Evolutionary conservation across 1,139 yeast species (phyloP).

Genomic region (Maudiozyma humilis): DNA sequence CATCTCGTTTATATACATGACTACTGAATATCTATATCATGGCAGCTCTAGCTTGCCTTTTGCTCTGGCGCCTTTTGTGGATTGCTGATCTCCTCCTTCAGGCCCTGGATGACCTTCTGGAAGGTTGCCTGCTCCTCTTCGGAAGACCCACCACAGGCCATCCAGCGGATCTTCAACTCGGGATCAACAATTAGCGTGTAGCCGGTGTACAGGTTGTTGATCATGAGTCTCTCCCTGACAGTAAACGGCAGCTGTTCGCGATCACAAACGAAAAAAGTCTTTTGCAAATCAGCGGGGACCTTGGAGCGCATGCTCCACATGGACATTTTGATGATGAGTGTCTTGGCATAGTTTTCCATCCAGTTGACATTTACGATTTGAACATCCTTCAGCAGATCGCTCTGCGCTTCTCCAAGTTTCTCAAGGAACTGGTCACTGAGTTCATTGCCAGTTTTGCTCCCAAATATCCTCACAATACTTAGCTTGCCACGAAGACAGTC

Average conservation of each 20-base stretch:
- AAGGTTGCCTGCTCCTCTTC: constrained; percentile 11
- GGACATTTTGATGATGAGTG: constrained; percentile 50
- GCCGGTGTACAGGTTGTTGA: constrained; percentile 77
- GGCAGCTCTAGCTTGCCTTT: neutral
- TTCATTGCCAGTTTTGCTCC: constrained; percentile 61
- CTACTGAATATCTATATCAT: neutral
- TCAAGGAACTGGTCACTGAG: constrained; percentile 56
- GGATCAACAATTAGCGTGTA: constrained; percentile 72
- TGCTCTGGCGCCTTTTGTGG: neutral
- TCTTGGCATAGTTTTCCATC: constrained; percentile 65
- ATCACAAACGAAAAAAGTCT: constrained; percentile 55
- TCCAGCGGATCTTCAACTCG: constrained; percentile 78
- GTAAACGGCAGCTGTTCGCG: constrained; percentile 52
- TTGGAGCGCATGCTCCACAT: constrained; percentile 38
- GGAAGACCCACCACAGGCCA: constrained; percentile 70
- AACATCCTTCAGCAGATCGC: constrained; percentile 16
- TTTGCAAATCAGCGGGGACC: constrained; percentile 38
- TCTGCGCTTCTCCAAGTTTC: constrained; percentile 26
- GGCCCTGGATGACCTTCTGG: constrained; percentile 10
- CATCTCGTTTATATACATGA: neutral
- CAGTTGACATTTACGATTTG: constrained; percentile 71
- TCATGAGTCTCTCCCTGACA: constrained; percentile 50
- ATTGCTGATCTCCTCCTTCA: constrained; percentile 1
- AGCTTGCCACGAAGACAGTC: constrained; percentile 27
- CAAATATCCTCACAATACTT: constrained; percentile 26